Conservation (phyloP, 23 red algal genomes). For the Gracilaria caudata region DNA sequence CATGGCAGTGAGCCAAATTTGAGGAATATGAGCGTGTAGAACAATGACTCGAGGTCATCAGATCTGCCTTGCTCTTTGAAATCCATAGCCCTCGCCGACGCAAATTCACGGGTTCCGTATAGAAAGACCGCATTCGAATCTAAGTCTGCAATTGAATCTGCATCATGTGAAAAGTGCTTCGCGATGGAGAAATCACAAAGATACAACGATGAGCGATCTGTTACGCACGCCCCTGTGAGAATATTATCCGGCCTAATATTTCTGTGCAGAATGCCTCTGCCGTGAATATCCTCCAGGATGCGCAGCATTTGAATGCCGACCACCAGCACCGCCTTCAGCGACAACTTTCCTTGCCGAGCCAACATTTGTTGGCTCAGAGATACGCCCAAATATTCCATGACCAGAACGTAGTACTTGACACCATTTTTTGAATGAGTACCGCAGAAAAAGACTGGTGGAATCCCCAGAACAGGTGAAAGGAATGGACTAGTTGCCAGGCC, state of each 20-base stretch:
- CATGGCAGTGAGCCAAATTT: slow-evolving; percentile 40
- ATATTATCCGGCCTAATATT: slow-evolving; percentile 72
- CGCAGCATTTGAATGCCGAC: slow-evolving; percentile 67
- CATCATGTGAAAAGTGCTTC: slow-evolving; percentile 24
- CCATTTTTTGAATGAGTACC: too few species aligned
- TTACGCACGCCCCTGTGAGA: slow-evolving; percentile 37
- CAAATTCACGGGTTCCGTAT: slow-evolving; percentile 13
- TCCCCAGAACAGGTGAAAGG: too few species aligned
- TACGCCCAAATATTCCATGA: slow-evolving; percentile 58
- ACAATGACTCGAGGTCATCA: slow-evolving; percentile 57
- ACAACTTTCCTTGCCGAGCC: slow-evolving; percentile 7
- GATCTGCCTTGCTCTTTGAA: slow-evolving; percentile 45
- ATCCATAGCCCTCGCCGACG: too few species aligned
- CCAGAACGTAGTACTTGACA: slow-evolving; percentile 32
- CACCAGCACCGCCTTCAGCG: slow-evolving; percentile 62
- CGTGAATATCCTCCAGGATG: slow-evolving; percentile 43
- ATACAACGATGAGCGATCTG: slow-evolving; percentile 27
- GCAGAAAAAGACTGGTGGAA: too few species aligned
- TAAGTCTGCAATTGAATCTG: slow-evolving; percentile 30
- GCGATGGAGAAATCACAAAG: slow-evolving; percentile 48
- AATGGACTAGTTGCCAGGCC: too few species aligned
- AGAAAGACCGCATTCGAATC: too few species aligned
- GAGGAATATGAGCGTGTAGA: slow-evolving; percentile 46
- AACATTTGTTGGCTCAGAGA: slow-evolving; percentile 30
- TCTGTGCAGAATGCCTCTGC: slow-evolving; percentile 39